Evolutionary conservation across 1,139 yeast genomes (phyloP), one percentile per base, ranked within the genome.

Genomic region (Taphrina flavorubra): DNA sequence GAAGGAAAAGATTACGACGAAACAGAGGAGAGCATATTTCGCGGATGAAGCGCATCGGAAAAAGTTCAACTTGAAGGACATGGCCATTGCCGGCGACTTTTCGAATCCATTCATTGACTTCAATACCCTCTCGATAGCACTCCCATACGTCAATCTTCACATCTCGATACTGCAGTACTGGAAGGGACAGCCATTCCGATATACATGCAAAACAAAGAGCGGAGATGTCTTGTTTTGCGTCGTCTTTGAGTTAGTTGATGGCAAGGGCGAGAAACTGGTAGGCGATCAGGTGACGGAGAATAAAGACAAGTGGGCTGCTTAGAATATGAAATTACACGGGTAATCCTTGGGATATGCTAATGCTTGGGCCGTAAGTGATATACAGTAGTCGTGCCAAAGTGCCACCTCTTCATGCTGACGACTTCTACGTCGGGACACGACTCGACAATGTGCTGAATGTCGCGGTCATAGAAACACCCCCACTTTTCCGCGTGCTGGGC

Each of bases 381-480:
- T 25, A 64, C 77, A 63, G 77, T 79, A 4, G 97, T 91, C 1
- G 98, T 89, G n/a, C 99, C 98, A 72, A 94, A 83, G 79, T 94
- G 97, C 36, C 87, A 87, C 73, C 96, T 82, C 73, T 86, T 86
- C 74, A 90, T 92, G 73, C 86, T 87, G 0, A 92, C 90, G 53
- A 94, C 84, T 73, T 90, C 95, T 71, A 94, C 82, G 0, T 96
- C 97, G 14, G 96, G 88, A 40, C 67, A 63, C 71, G 86, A 87
- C 75, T 89, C 92, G 40, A 94, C 83, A 67, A 94, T 82, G 74
- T 88, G 94, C 44, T 92, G 96, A 73, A 94, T 90, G 76, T 94
- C 98, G 72, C 94, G 81, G 76, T 94, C 94, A 97, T 98, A 94
- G 76, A 98, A 82, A 79, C 99, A 94, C 2, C 97, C 98, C 98